Evolutionary conservation across 139 green algal genomes (phyloP).

Genomic region (Microglena sp.): DNA sequence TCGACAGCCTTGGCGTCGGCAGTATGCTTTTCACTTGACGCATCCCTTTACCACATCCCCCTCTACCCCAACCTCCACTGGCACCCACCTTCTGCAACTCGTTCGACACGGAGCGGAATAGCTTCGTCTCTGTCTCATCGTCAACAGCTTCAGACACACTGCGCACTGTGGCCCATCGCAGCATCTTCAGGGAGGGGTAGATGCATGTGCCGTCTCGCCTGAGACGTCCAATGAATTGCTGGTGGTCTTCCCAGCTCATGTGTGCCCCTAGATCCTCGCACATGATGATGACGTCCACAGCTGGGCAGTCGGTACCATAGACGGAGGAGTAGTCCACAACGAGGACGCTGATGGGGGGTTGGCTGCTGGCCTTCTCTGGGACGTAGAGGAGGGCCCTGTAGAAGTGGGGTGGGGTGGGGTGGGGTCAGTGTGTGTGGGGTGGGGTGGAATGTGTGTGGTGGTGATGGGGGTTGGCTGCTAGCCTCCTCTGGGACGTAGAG

Average conservation of each 20-base stretch:
- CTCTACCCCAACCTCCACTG: constrained; percentile 3
- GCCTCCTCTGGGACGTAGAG: constrained; percentile 32
- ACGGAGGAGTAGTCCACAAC: constrained; percentile 43
- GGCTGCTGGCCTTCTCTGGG: constrained; percentile 20
- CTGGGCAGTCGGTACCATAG: constrained; percentile 43
- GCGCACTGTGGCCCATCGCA: constrained; percentile 12
- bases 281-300: constrained; percentile 40
- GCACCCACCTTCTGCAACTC: constrained; percentile 6
- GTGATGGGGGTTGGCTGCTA: constrained; percentile 20
- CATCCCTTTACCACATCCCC: no score
- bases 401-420: no score
- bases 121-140: background rate
- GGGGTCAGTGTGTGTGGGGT: no score
- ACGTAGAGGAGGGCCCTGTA: constrained; percentile 31
- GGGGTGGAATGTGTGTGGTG: no score
- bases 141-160: background rate
- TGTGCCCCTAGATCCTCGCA: constrained; percentile 21
- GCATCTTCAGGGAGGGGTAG: constrained; percentile 19
- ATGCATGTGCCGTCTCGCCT: constrained; percentile 33
- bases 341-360: constrained; percentile 31
- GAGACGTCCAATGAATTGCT: constrained; percentile 24
- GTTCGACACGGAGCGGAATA: background rate
- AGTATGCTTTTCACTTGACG: background rate
- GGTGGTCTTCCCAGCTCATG: constrained; percentile 36
- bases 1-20: background rate